Evolutionary conservation across 2,329 filamentous ascomycete genomes (phyloP).

Genomic region (Bipolaris oryzae): DNA sequence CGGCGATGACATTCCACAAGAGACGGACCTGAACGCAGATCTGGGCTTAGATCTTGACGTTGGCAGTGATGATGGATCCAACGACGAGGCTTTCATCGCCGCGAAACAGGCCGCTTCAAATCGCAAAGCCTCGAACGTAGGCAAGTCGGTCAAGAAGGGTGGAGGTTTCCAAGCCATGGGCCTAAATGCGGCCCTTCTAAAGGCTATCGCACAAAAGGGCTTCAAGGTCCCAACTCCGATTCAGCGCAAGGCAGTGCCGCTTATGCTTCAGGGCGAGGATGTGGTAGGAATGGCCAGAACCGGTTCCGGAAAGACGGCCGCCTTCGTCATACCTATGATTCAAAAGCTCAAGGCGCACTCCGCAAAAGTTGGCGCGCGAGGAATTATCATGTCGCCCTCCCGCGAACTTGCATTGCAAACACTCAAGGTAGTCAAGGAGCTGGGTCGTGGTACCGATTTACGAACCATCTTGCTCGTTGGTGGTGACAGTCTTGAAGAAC

Average conservation of each 20-base stretch:
- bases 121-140: slow-evolving; percentile 79
- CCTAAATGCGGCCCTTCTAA: slow-evolving; percentile 80
- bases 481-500: slow-evolving; percentile 93
- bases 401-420: slow-evolving; percentile 95
- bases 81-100: slow-evolving; percentile 89
- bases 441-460: slow-evolving; percentile 87
- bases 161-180: slow-evolving; percentile 97
- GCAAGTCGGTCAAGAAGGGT: slow-evolving; percentile 87
- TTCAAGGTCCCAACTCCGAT: slow-evolving; percentile 97
- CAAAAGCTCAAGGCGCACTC: slow-evolving; percentile 90
- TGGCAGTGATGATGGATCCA: slow-evolving; percentile 63
- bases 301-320: slow-evolving; percentile 97
- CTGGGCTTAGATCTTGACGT: slow-evolving; percentile 45
- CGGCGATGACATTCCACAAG: slow-evolving; percentile 57
- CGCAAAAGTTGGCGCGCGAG: slow-evolving; percentile 82
- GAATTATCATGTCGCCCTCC: slow-evolving; percentile 87
- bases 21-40: slow-evolving; percentile 43
- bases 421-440: slow-evolving; percentile 93
- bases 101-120: slow-evolving; percentile 86
- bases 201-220: slow-evolving; percentile 90
- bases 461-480: slow-evolving; percentile 90
- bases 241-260: slow-evolving; percentile 92
- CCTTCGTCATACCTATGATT: slow-evolving; percentile 98
- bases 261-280: slow-evolving; percentile 88
- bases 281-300: slow-evolving; percentile 99